A percentile compares a stretch with the other conserved stretches of the same genome.
Evolutionary conservation across 2,329 filamentous ascomycete genomes (phyloP).

Genomic region (Incumbomyces lentus): DNA sequence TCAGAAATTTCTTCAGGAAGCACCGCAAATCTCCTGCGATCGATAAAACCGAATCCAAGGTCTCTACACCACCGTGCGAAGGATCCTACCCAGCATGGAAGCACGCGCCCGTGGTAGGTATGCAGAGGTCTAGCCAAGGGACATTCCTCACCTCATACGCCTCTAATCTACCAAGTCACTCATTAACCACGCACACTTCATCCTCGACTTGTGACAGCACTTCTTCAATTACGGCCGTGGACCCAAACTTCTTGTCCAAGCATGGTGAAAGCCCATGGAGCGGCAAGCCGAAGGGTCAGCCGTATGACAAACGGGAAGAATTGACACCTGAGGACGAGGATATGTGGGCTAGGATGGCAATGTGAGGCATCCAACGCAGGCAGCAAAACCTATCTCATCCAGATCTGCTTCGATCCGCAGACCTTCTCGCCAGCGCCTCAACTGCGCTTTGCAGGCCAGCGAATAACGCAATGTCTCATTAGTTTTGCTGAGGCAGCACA

Average conservation of each 20-base stretch:
- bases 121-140: neutral
- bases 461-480: too few species aligned
- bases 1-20: too few species aligned
- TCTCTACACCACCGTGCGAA: too few species aligned
- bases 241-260: neutral
- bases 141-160: neutral
- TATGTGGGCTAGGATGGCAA: neutral
- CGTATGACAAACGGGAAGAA: neutral
- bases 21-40: too few species aligned
- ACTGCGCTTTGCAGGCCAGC: too few species aligned
- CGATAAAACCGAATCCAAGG: too few species aligned
- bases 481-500: too few species aligned
- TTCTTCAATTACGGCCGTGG: neutral
- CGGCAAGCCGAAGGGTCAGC: neutral
- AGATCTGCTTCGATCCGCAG: neutral
- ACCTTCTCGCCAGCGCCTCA: too few species aligned
- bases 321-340: neutral
- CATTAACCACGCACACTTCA: neutral
- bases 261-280: neutral
- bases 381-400: neutral
- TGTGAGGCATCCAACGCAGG: neutral
- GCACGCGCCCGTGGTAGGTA: neutral
- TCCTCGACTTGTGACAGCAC: neutral
- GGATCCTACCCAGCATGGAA: neutral
- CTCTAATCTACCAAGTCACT: neutral